Conservation (phyloP, 352 stramenopile species). For the Pythium apleroticum region DNA sequence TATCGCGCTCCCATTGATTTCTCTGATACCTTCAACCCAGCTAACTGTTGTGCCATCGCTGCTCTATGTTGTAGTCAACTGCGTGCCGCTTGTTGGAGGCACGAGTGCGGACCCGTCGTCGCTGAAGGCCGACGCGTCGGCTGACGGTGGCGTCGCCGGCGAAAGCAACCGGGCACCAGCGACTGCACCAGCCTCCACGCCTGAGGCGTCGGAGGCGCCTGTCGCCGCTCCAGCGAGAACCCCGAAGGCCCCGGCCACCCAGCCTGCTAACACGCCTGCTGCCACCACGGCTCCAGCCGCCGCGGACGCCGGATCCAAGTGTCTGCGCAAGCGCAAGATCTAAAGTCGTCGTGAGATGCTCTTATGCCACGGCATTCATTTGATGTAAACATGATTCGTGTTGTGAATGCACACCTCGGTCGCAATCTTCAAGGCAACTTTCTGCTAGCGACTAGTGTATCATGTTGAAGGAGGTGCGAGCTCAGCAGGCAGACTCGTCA, state of each 20-base stretch:
- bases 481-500: conserved; percentile 8
- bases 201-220: neutral
- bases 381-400: neutral
- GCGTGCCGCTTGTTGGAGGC: conserved; percentile 13
- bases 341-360: neutral
- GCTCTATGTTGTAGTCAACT: conserved; percentile 2
- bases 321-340: conserved; percentile 2
- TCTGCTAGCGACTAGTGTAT: too few relatives aligned
- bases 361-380: neutral
- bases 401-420: too few relatives aligned
- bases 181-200: neutral
- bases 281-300: neutral
- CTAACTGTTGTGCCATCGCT: neutral
- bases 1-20: neutral
- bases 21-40: neutral
- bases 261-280: neutral
- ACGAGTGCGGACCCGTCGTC: conserved; percentile 4
- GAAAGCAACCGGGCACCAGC: neutral
- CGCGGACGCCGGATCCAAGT: neutral
- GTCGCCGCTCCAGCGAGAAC: neutral
- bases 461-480: neutral
- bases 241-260: neutral
- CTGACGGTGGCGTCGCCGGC: neutral
- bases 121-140: neutral
- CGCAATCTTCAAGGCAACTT: too few relatives aligned